Evolutionary conservation across 768 basidiomycete genomes (phyloP).

Genomic region (Lentinus tigrinus): DNA sequence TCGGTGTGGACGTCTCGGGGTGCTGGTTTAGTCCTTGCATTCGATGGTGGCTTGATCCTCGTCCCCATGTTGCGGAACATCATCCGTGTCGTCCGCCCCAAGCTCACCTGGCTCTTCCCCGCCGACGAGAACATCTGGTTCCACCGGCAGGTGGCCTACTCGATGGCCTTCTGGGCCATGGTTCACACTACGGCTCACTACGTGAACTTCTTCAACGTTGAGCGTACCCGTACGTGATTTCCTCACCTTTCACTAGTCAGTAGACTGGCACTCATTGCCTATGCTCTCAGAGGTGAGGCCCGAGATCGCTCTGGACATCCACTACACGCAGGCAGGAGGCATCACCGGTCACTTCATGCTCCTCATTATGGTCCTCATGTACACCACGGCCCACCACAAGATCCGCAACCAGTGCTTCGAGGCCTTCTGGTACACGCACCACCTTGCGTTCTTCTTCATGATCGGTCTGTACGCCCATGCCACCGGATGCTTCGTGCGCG

Average conservation of each 20-base stretch:
- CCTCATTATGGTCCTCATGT: conserved; percentile 90
- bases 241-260: not conserved
- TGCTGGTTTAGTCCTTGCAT: conserved; percentile 87
- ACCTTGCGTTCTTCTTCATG: conserved; percentile 94
- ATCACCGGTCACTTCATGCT: conserved; percentile 96
- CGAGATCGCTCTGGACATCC: conserved; percentile 75
- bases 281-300: conserved; percentile 68
- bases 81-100: conserved; percentile 80
- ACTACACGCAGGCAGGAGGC: conserved; percentile 87
- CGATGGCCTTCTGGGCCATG: conserved; percentile 90
- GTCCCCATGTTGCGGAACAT: conserved; percentile 89
- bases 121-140: conserved; percentile 97
- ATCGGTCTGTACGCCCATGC: conserved; percentile 87
- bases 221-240: conserved; percentile 66
- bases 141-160: conserved; percentile 93
- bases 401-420: conserved; percentile 90
- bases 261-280: not conserved
- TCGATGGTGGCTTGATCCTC: conserved; percentile 82
- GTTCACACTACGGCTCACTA: conserved; percentile 94
- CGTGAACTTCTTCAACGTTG: conserved; percentile 91
- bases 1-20: conserved; percentile 92
- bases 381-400: conserved; percentile 86
- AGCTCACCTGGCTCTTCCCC: conserved; percentile 79
- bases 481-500: conserved; percentile 93
- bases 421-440: conserved; percentile 96